Percentiles rank a stretch among this genome's conserved stretches.
Conservation (phyloP, 2,329 filamentous ascomycete species). For the Arthrobotrys musiformis region DNA sequence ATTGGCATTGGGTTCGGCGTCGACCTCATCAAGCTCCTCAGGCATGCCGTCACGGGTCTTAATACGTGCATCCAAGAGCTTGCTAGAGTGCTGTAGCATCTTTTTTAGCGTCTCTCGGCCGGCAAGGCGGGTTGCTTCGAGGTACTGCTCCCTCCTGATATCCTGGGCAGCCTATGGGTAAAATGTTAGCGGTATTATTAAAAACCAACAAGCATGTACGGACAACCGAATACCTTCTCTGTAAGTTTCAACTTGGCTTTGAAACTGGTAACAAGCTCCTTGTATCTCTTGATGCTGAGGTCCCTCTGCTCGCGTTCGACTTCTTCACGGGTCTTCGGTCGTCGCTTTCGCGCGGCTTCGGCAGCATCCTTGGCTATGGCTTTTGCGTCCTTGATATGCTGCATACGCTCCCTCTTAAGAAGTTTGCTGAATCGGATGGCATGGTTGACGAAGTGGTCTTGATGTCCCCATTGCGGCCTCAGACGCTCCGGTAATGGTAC, state of each 20-base stretch:
- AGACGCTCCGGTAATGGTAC: constrained; percentile 77
- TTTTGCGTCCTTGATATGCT: constrained; percentile 75
- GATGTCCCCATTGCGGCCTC: constrained; percentile 82
- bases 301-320: constrained; percentile 80
- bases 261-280: constrained; percentile 69
- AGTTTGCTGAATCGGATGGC: constrained; percentile 82
- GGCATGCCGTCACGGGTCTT: constrained; percentile 60
- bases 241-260: constrained; percentile 52
- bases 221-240: constrained; percentile 44
- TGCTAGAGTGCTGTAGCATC: constrained; percentile 67
- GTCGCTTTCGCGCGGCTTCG: constrained; percentile 77
- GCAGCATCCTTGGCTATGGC: constrained; percentile 65
- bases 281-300: constrained; percentile 75
- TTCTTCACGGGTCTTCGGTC: constrained; percentile 81
- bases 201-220: not conserved
- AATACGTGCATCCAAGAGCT: constrained; percentile 65
- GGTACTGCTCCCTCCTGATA: constrained; percentile 62
- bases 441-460: constrained; percentile 84
- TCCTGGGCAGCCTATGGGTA: constrained; percentile 58
- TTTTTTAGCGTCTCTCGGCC: constrained; percentile 67
- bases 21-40: constrained; percentile 49
- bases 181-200: not conserved
- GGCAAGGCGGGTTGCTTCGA: constrained; percentile 66
- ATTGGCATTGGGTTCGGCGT: constrained; percentile 57
- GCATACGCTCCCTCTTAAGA: constrained; percentile 79